These are phyloP conservation scores for Vitis vinifera DNA, from an alignment of 164 flowering plant species.

Conservation along the genomic window DNA sequence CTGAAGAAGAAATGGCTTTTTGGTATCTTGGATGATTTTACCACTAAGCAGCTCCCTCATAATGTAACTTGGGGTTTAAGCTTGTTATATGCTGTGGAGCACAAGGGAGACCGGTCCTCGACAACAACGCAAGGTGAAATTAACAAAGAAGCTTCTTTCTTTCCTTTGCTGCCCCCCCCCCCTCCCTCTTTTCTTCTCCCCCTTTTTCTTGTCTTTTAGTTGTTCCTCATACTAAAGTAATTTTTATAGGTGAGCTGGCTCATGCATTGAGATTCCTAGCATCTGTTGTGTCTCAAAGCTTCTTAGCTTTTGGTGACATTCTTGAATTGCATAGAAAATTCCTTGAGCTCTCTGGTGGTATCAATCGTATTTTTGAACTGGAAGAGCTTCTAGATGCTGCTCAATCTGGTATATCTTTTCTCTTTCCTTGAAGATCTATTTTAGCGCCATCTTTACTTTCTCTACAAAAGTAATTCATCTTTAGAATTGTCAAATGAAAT, in stretches of 20 bases:
- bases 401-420: slow-evolving; percentile 58
- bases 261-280: slow-evolving; percentile 97
- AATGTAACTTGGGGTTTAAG: slow-evolving; percentile 99
- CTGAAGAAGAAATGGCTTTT: slow-evolving; percentile 87
- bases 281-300: slow-evolving; percentile 99
- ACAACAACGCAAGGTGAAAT: slow-evolving; percentile 77
- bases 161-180: background rate
- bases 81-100: slow-evolving; percentile 92
- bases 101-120: slow-evolving; percentile 78
- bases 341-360: slow-evolving; percentile 88
- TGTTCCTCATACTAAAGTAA: background rate
- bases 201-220: background rate
- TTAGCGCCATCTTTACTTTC: background rate
- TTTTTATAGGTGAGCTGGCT: slow-evolving; percentile 81
- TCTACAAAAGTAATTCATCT: background rate
- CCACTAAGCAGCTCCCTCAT: slow-evolving; percentile 95
- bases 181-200: too few species aligned
- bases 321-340: slow-evolving; percentile 86
- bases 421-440: background rate
- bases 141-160: background rate
- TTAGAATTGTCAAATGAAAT: background rate
- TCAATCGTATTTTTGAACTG: slow-evolving; percentile 92
- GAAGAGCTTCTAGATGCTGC: slow-evolving; percentile 91
- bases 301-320: slow-evolving; percentile 97
- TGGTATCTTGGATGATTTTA: slow-evolving; percentile 88